Conservation (phyloP, 2,329 filamentous ascomycete species). For the Colletotrichum nymphaeae region DNA sequence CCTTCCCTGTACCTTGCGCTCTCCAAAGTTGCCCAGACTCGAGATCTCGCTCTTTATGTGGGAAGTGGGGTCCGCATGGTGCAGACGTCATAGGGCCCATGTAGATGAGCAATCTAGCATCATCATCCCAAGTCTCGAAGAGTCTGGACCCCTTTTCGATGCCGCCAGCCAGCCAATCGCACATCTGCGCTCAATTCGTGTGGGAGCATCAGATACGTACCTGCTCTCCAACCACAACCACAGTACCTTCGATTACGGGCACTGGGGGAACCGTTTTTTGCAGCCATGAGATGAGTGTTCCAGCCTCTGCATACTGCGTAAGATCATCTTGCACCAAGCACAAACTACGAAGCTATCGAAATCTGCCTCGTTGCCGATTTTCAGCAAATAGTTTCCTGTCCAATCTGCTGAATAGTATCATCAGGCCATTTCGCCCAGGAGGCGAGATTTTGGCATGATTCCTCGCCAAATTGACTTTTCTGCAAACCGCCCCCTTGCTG, state of each 20-base stretch:
- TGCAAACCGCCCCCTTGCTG: slow-evolving; percentile 9
- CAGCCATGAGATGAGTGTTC: background rate
- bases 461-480: background rate
- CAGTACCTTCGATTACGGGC: no score
- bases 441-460: background rate
- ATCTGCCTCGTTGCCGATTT: background rate
- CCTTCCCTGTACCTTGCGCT: slow-evolving; percentile 22
- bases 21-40: background rate
- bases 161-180: slow-evolving; percentile 19
- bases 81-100: slow-evolving; percentile 32
- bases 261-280: background rate
- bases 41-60: slow-evolving; percentile 8
- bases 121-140: slow-evolving; percentile 29
- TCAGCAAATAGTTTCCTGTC: background rate
- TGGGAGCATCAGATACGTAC: slow-evolving; percentile 1
- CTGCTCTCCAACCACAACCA: no score
- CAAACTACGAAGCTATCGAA: background rate
- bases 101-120: slow-evolving; percentile 30
- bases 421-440: background rate
- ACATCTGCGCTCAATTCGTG: background rate
- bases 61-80: slow-evolving; percentile 20
- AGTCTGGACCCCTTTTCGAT: slow-evolving; percentile 33
- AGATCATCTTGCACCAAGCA: background rate
- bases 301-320: background rate
- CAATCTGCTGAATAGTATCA: background rate